Conservation (phyloP, 257 asterid species). For the Salvia hispanica region DNA sequence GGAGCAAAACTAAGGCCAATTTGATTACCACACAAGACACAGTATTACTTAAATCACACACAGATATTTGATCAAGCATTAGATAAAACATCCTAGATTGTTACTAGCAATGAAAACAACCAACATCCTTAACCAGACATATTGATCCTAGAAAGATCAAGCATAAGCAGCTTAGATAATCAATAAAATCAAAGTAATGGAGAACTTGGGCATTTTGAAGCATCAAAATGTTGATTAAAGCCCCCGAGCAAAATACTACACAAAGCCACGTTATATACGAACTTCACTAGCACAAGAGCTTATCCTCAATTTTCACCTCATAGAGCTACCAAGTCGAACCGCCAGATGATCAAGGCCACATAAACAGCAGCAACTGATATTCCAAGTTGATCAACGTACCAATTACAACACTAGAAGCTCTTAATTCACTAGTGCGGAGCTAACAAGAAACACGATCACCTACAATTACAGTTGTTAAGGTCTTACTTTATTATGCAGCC, state of each 20-base stretch:
- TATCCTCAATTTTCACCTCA: background rate
- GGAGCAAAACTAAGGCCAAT: background rate
- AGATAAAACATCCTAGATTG: background rate
- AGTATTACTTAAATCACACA: slow-evolving; percentile 1
- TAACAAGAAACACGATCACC: slow-evolving; percentile 28
- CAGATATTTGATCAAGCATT: background rate
- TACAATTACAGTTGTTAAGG: slow-evolving; percentile 46
- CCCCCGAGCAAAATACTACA: slow-evolving; percentile 19
- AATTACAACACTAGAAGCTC: slow-evolving; percentile 39
- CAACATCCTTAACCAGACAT: no score
- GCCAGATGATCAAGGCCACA: slow-evolving; percentile 22
- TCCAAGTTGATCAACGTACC: slow-evolving; percentile 46
- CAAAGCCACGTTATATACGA: slow-evolving; percentile 1
- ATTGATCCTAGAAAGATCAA: background rate
- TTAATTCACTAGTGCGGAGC: slow-evolving; percentile 34
- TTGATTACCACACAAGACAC: background rate
- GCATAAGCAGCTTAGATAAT: background rate
- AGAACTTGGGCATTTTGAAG: slow-evolving; percentile 6
- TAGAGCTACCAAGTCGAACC: slow-evolving; percentile 3
- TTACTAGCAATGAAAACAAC: background rate
- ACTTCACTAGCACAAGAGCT: slow-evolving; percentile 8
- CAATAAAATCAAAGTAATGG: background rate
- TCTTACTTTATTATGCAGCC: slow-evolving; percentile 60
- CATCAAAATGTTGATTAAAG: background rate
- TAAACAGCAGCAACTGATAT: slow-evolving; percentile 31